phyloP scores from a whole-genome alignment of 257 asterid species.

The Solanum microdontum region DNA sequence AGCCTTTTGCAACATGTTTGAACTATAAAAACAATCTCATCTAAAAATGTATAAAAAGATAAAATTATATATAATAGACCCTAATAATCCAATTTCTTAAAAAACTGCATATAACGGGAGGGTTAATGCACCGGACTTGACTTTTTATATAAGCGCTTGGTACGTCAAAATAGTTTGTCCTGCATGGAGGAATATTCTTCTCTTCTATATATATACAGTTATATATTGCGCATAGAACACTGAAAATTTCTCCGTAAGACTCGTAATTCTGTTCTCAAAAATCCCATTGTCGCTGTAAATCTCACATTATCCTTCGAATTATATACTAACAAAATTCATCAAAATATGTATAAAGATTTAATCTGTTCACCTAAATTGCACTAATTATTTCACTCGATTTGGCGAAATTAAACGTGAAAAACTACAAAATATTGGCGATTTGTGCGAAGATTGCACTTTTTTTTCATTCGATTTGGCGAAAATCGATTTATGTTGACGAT shows the following conservation, averaged over 20 bases:
- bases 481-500: background rate
- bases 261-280: background rate
- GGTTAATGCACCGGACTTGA: too few species aligned
- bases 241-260: background rate
- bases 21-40: too few species aligned
- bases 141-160: background rate
- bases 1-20: too few species aligned
- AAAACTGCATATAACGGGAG: too few species aligned
- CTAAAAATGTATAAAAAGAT: too few species aligned
- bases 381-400: background rate
- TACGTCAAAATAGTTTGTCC: background rate
- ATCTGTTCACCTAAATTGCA: background rate
- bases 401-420: background rate
- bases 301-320: background rate
- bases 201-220: background rate
- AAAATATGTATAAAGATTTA: background rate
- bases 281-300: background rate
- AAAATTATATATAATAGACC: too few species aligned
- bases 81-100: too few species aligned
- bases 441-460: background rate
- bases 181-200: background rate
- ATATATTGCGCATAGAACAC: background rate
- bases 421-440: background rate
- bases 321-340: background rate
- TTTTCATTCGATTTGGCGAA: background rate